Percentiles rank a stretch among this genome's conserved stretches.
These are phyloP conservation scores for Penicillium brevicompactum DNA, from an alignment of 2,329 filamentous ascomycete genomes.

Conservation along the genomic window DNA sequence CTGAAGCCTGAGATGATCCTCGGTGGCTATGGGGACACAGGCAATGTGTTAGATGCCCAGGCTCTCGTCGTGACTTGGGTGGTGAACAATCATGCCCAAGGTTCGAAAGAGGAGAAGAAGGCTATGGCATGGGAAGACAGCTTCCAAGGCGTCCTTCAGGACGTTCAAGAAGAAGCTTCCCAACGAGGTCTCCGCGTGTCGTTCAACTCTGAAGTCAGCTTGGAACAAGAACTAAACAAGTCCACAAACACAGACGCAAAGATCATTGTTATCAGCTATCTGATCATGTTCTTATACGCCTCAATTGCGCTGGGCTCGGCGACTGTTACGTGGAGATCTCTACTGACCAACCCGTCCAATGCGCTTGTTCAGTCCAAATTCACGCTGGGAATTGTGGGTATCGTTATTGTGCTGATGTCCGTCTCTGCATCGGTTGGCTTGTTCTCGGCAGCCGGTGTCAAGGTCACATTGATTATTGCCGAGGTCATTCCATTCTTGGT, in stretches of 20 bases:
- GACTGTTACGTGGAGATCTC: constrained; percentile 72
- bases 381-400: constrained; percentile 89
- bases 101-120: constrained; percentile 66
- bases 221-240: constrained; percentile 96
- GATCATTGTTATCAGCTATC: constrained; percentile 93
- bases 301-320: constrained; percentile 90
- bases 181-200: constrained; percentile 81
- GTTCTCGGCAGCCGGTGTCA: constrained; percentile 88
- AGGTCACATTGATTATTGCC: constrained; percentile 95
- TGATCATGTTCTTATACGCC: constrained; percentile 98
- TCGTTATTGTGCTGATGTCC: constrained; percentile 95
- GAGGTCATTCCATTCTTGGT: constrained; percentile 98
- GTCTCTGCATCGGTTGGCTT: constrained; percentile 93
- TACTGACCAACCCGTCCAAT: constrained; percentile 79
- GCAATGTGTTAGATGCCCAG: constrained; percentile 69
- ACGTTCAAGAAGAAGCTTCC: constrained; percentile 77
- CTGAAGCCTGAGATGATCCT: constrained; percentile 83
- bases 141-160: constrained; percentile 71
- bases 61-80: constrained; percentile 95
- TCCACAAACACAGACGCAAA: constrained; percentile 98
- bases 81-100: constrained; percentile 80
- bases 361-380: constrained; percentile 96
- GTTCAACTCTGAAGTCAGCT: constrained; percentile 91
- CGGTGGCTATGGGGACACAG: constrained; percentile 70
- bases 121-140: constrained; percentile 90